A percentile compares a stretch with the other conserved stretches of the same genome.
Conservation (phyloP, 2,329 filamentous ascomycete species). For the Lecanosticta acicola region DNA sequence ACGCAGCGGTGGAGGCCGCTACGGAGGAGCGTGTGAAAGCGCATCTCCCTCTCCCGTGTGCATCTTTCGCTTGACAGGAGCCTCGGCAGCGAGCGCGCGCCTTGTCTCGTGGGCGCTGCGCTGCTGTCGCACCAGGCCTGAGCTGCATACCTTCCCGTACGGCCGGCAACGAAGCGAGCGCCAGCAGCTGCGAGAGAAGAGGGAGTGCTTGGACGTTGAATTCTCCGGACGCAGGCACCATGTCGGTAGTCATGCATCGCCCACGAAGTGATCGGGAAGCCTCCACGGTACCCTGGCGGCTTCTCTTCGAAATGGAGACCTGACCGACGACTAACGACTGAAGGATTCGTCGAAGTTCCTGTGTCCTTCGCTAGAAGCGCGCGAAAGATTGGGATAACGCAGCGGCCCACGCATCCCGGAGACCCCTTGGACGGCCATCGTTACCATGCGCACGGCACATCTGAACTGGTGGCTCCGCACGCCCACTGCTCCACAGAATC, state of each 20-base stretch:
- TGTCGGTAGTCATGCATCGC: neutral
- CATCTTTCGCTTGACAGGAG: neutral
- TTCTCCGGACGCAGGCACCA: neutral
- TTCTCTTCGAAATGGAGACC: neutral
- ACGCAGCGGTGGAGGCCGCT: neutral
- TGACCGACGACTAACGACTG: no score
- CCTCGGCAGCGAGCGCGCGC: neutral
- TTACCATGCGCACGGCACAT: neutral
- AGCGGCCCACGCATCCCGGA: neutral
- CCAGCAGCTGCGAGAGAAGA: neutral
- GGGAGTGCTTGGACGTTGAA: neutral
- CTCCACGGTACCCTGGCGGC: neutral
- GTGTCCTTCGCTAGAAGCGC: slow-evolving; percentile 1
- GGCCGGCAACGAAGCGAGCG: no score
- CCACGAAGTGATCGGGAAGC: neutral
- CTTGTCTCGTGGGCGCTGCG: neutral
- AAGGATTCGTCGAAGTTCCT: no score
- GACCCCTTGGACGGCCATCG: neutral
- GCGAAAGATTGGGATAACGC: neutral
- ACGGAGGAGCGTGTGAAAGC: no score
- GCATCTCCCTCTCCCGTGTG: neutral
- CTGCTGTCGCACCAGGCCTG: neutral
- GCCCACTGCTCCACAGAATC: neutral
- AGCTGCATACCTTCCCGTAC: neutral
- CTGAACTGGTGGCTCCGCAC: neutral